These are phyloP conservation scores for Leucosporidium creatinivorum DNA, from an alignment of 768 basidiomycete species.

Conservation along the genomic window DNA sequence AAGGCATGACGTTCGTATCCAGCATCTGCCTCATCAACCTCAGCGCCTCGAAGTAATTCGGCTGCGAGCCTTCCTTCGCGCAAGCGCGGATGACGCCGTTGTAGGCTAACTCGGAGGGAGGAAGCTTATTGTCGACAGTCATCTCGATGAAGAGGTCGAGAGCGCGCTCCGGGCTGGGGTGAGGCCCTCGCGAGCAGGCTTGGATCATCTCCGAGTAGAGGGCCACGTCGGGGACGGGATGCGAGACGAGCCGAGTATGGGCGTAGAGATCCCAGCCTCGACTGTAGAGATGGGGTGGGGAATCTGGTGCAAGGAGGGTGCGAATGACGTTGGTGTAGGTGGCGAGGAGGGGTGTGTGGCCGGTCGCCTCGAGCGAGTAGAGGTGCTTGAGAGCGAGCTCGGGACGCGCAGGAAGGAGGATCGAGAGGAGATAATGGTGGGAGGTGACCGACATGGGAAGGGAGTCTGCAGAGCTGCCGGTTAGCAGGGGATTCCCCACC, in stretches of 20 bases:
- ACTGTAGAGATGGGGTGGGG: slow-evolving; percentile 50
- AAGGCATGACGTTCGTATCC: slow-evolving; percentile 53
- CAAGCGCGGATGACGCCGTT: slow-evolving; percentile 76
- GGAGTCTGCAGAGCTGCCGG: slow-evolving; percentile 22
- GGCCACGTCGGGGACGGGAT: slow-evolving; percentile 63
- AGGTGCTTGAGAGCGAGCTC: slow-evolving; percentile 59
- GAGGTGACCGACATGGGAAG: slow-evolving; percentile 46
- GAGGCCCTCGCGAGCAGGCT: slow-evolving; percentile 58
- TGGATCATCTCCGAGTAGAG: slow-evolving; percentile 82
- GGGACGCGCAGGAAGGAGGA: slow-evolving; percentile 51
- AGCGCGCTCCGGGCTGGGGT: slow-evolving; percentile 79
- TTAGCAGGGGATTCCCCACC: neutral
- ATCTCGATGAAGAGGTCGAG: slow-evolving; percentile 90
- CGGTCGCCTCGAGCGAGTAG: slow-evolving; percentile 62
- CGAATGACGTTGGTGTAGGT: slow-evolving; percentile 65
- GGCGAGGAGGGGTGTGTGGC: slow-evolving; percentile 59
- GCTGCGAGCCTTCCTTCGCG: slow-evolving; percentile 47
- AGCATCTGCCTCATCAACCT: slow-evolving; percentile 80
- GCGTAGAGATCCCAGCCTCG: slow-evolving; percentile 91
- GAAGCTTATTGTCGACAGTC: slow-evolving; percentile 44
- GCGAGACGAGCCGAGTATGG: slow-evolving; percentile 94
- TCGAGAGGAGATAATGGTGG: slow-evolving; percentile 57
- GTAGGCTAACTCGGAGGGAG: slow-evolving; percentile 63
- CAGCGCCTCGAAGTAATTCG: slow-evolving; percentile 63
- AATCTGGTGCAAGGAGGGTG: slow-evolving; percentile 40